These are phyloP conservation scores for Cryptococcus wingfieldii DNA, from an alignment of 1,284 basidiomycete genomes.

Conservation along the genomic window DNA sequence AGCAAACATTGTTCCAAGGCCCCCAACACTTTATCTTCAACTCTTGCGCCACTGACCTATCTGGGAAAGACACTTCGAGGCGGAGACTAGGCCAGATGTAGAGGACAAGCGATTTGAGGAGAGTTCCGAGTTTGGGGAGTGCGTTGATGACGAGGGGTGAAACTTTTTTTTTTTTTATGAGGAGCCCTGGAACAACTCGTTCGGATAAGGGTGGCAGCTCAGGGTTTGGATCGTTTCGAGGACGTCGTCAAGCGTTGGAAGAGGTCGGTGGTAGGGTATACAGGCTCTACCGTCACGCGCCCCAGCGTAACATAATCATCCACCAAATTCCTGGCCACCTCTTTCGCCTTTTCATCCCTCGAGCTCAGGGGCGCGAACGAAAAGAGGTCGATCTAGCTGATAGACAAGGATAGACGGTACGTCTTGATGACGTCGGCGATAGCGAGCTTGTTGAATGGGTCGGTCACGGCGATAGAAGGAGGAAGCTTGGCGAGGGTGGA, in stretches of 20 bases:
- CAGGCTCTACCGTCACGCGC: conserved; percentile 45
- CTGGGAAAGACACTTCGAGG: conserved; percentile 67
- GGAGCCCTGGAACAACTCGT: background rate
- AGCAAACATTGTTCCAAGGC: conserved; percentile 58
- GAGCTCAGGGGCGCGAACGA: conserved; percentile 51
- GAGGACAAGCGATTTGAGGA: conserved; percentile 74
- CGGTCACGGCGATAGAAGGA: conserved; percentile 51
- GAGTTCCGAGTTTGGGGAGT: conserved; percentile 61
- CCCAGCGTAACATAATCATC: conserved; percentile 45
- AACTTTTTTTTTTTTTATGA: background rate
- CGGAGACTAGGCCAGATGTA: conserved; percentile 87
- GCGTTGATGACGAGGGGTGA: conserved; percentile 35
- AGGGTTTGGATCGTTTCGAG: conserved; percentile 47
- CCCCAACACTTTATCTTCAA: conserved; percentile 65
- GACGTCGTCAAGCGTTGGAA: conserved; percentile 50
- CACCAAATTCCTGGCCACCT: conserved; percentile 46
- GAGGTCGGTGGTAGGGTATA: conserved; percentile 48
- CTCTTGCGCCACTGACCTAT: conserved; percentile 54
- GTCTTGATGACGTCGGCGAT: conserved; percentile 53
- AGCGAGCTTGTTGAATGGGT: conserved; percentile 44
- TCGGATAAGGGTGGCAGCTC: conserved; percentile 20
- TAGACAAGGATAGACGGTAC: conserved; percentile 49
- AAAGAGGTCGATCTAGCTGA: conserved; percentile 56
- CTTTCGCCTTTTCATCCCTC: conserved; percentile 49
- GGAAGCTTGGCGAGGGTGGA: conserved; percentile 53